A percentile compares a stretch with the other conserved stretches of the same genome.
Evolutionary conservation across 1,284 basidiomycete genomes (phyloP).

Genomic region (Boletus sp.): DNA sequence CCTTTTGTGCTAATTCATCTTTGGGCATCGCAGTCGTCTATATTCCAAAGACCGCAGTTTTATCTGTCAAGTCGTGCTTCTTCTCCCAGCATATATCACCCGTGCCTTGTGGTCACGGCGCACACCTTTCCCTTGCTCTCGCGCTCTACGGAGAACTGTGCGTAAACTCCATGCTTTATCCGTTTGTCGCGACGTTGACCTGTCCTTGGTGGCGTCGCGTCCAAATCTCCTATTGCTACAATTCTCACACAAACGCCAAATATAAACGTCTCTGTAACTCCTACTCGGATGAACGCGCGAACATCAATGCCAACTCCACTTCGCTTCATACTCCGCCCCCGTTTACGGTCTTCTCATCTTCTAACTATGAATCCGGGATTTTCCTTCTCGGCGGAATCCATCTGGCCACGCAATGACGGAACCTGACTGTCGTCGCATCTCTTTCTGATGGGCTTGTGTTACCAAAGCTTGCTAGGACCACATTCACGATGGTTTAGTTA

Average conservation of each 20-base stretch:
- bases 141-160: slow-evolving; percentile 64
- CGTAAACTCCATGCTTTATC: slow-evolving; percentile 27
- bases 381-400: slow-evolving; percentile 16
- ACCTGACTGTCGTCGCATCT: slow-evolving; percentile 1
- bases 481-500: slow-evolving; percentile 65
- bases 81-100: slow-evolving; percentile 41
- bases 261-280: slow-evolving; percentile 16
- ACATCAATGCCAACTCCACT: slow-evolving; percentile 18
- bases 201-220: slow-evolving; percentile 12
- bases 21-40: slow-evolving; percentile 49
- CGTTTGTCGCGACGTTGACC: slow-evolving; percentile 10
- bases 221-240: slow-evolving; percentile 8
- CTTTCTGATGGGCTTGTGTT: slow-evolving; percentile 11
- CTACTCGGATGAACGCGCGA: slow-evolving; percentile 22
- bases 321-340: slow-evolving; percentile 17
- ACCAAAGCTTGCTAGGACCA: slow-evolving; percentile 39
- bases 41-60: slow-evolving; percentile 61
- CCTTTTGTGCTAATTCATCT: slow-evolving; percentile 16
- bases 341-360: slow-evolving; percentile 15
- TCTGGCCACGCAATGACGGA: slow-evolving; percentile 8
- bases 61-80: slow-evolving; percentile 56
- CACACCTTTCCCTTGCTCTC: slow-evolving; percentile 56
- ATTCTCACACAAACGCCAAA: slow-evolving; percentile 20
- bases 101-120: slow-evolving; percentile 51
- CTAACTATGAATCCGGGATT: slow-evolving; percentile 23